Evolutionary conservation across 768 basidiomycete genomes (phyloP), one percentile per base, ranked within the genome.

Genomic region (Tricholoma matsutake): DNA sequence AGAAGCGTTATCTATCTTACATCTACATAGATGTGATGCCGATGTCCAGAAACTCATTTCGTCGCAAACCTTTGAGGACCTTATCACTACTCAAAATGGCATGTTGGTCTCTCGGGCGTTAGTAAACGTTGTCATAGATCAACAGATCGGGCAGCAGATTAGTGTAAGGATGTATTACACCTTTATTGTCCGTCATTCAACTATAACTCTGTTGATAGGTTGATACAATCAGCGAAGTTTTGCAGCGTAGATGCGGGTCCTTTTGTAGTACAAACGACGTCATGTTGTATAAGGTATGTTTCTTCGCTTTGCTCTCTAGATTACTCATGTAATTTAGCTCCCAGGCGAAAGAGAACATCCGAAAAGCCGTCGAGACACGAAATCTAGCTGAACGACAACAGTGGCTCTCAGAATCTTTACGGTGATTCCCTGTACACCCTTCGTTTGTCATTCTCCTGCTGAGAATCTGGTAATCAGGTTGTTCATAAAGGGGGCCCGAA

Each of bases 241-340:
- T 99, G 39, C 96, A 98, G 70, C 88, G 92, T 67, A 83, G 94
- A 71, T 99, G 97, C 66, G 96, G 96, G 2, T 93, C 95, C 13
- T 98, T 98, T 83, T 98, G 95, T 74, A 96, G 96, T 66, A 89
- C 96, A 2, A 97, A 98, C 69, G 97, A 99, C 75, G 97, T 99
- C 47, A 92, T 97, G 83, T 75, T 97, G 29, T 98, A 98, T 79
- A 99, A 99, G 81, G 94, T 87, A 66, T 59, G 76, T 63, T 35
- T 59, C 47, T 57, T 41, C 58, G 56, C 11, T n/a, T 18, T 43
- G 16, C 37, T 39, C 49, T n/a, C 20, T 59, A 18, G 5, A 28
- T 3, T 20, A 31, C 6, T 28, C 8, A 13, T 29, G 39, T 43
- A 11, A 60, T n/a, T 37, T 60, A 25, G 13, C 53, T 57, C 39